A percentile compares a stretch with the other conserved stretches of the same genome.
These are phyloP conservation scores for Asterochloris sp. DNA, from an alignment of 139 green algal species.

Conservation along the genomic window DNA sequence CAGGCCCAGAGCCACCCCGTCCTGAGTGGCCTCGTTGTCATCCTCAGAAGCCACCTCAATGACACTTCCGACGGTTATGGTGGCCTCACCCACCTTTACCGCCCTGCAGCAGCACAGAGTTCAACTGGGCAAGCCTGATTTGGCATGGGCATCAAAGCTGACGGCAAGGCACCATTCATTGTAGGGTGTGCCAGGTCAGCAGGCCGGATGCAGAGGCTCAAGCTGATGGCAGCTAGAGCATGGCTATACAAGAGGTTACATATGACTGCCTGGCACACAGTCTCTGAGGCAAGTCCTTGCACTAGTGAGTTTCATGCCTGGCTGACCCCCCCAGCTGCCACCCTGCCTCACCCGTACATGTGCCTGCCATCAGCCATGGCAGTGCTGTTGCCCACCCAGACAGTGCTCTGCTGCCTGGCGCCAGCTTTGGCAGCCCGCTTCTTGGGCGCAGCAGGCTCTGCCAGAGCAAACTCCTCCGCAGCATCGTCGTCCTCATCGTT, in stretches of 20 bases:
- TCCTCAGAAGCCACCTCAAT: conserved; percentile 40
- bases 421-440: conserved; percentile 17
- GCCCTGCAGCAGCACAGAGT: conserved; percentile 3
- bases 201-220: too few relatives aligned
- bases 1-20: conserved; percentile 43
- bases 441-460: conserved; percentile 9
- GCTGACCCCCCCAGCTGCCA: background rate
- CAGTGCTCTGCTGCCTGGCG: conserved; percentile 10
- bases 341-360: conserved; percentile 29
- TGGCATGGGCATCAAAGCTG: too few relatives aligned
- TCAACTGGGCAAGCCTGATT: too few relatives aligned
- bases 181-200: too few relatives aligned
- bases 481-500: conserved; percentile 65
- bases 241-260: too few relatives aligned
- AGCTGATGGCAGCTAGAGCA: too few relatives aligned
- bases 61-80: conserved; percentile 44
- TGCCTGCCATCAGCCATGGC: conserved; percentile 23
- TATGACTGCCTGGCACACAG: too few relatives aligned
- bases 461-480: conserved; percentile 48
- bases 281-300: too few relatives aligned
- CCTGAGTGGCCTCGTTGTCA: conserved; percentile 12
- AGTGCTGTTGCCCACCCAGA: conserved; percentile 29
- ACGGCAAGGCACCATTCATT: too few relatives aligned
- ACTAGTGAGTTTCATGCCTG: too few relatives aligned
- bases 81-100: conserved; percentile 39